Percentiles rank a stretch among this genome's conserved stretches.
Evolutionary conservation across 306 rosid genomes (phyloP).

Genomic region (Lotus japonicus): DNA sequence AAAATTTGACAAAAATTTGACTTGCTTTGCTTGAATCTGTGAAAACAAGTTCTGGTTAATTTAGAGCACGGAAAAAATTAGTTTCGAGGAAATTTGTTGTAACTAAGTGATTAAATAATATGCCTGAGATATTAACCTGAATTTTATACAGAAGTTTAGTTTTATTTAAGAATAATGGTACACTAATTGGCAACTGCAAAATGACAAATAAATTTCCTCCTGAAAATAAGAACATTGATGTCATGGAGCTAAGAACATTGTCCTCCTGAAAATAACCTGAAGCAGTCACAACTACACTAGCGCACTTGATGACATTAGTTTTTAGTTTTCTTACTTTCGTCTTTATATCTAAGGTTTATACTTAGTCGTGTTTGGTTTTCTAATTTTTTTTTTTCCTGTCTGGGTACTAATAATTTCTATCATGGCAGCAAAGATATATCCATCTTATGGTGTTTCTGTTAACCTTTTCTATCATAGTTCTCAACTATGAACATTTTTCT

Average conservation of each 20-base stretch:
- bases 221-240: neutral
- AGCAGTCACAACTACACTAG: no score
- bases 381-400: neutral
- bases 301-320: neutral
- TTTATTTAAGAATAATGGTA: neutral
- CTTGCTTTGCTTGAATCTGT: neutral
- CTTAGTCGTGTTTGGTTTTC: neutral
- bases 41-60: neutral
- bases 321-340: neutral
- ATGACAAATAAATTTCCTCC: no score
- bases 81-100: neutral
- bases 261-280: neutral
- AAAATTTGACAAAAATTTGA: no score
- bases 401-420: neutral
- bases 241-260: neutral
- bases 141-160: neutral
- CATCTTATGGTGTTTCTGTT: neutral
- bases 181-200: neutral
- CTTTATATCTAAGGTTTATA: neutral
- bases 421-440: neutral
- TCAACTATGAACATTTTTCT: neutral
- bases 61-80: neutral
- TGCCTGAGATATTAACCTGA: no score
- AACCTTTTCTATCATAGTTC: neutral
- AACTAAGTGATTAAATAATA: neutral